phyloP scores from a whole-genome alignment of 164 flowering plant genomes.

The Piper betle region DNA sequence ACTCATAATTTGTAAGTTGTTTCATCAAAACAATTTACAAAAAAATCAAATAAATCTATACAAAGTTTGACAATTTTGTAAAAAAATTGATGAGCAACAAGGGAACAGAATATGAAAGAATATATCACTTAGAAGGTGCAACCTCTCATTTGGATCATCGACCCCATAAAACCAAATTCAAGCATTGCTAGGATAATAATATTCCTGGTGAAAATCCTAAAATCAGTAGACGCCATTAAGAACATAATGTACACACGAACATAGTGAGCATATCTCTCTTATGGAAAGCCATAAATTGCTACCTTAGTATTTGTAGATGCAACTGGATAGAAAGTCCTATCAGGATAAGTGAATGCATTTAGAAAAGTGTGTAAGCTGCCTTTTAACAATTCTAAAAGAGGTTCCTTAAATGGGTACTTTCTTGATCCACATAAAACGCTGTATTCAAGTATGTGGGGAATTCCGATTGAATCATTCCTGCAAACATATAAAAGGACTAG shows the following conservation, averaged over 20 bases:
- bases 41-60: background rate
- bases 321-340: conserved; percentile 97
- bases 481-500: conserved; percentile 9
- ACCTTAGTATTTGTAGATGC: conserved; percentile 97
- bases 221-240: conserved; percentile 2
- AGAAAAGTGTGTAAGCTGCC: conserved; percentile 92
- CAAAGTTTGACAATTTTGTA: no score
- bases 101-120: background rate
- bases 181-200: conserved; percentile 96
- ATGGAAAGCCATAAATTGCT: conserved; percentile 6
- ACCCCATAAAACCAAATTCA: conserved; percentile 99
- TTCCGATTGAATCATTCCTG: conserved; percentile 95
- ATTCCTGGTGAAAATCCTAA: conserved; percentile 85
- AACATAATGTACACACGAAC: background rate
- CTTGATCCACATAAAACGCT: conserved; percentile 97
- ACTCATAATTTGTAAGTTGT: no score
- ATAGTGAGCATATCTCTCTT: background rate
- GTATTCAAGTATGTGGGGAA: conserved; percentile 96
- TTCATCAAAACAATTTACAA: background rate
- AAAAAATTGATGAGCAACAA: no score
- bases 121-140: conserved; percentile 81
- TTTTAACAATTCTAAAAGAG: conserved; percentile 88
- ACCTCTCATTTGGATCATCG: conserved; percentile 83
- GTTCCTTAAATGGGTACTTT: conserved; percentile 96
- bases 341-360: conserved; percentile 98